Evolutionary conservation across 2,329 filamentous ascomycete genomes (phyloP), one percentile per base, ranked within the genome.

Genomic region (Alternaria sp.): DNA sequence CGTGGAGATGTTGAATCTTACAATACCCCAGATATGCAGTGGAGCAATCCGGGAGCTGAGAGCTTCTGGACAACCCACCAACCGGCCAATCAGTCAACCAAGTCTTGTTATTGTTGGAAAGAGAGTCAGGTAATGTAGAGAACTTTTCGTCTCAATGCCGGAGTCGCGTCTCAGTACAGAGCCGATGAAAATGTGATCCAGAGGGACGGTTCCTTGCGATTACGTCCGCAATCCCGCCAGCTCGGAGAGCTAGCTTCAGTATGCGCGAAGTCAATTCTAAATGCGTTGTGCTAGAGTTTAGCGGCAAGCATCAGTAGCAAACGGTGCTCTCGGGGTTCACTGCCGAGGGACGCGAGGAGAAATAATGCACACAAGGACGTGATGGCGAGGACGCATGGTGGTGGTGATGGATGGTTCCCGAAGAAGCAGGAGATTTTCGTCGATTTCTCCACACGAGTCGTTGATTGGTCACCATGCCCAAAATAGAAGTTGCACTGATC

Each of bases 341-440:
- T 54, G 55, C 49, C 41, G 44, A 43, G 53, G 30, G 22, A 41
- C 14, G 34, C 25, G 38, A 43, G 20, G 28, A 18, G 20, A 46
- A 44, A 40, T 28, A 25, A 38, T 38, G 36, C 34, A 27, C 22
- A 20, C 27, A 27, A 25, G 22, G 54, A 25, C 16, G 50, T 40
- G 50, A 45, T 40, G 22, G 25, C 25, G 22, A 25, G 20, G 55
- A 30, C 16, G 52, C 32, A 18, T 59, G 55, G 56, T 22, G 59
- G 59, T 57, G 56, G 53, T 43, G 20, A 54, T 62, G 22, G 22
- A 56, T 50, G 56, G 20, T 12, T 50, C 63, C 59, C 32, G 52
- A 68, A 67, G 52, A 27, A 60, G 65, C 49, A 71, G 56, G 64
- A 64, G 67, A 53, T 58, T 57, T 56, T 48, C 41, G 36, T 46